Evolutionary conservation across 1,284 basidiomycete genomes (phyloP), one percentile per base, ranked within the genome.

Genomic region (Dichomitus squalens): DNA sequence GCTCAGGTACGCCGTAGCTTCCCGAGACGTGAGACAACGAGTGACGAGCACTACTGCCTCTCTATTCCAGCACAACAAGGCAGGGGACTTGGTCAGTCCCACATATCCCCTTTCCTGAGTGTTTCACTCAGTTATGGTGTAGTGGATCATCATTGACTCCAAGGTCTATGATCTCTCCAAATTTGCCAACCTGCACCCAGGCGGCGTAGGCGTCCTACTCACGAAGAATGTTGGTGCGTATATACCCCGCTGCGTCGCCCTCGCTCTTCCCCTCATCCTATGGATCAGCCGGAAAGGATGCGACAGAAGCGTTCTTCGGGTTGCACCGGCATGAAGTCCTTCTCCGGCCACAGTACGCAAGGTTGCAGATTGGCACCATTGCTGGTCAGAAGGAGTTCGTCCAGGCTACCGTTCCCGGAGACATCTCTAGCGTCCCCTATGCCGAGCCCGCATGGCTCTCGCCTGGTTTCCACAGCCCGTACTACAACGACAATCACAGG

Each of bases 311-410:
- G 0, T 98, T 98, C 82, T 98, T 92, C 64, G 88, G 92, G n/a
- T 82, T 98, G 51, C 95, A 98, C 72, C 82, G 94, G 23, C 86
- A 90, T 47, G 94, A 97, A 68, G 87, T 97, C 21, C 83, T 98
- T 12, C 77, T 85, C 33, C 87, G 88, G 57, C 90, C 92, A 0
- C 90, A 93, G 70, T 95, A 95, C 67, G 79, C 83, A 7, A 84
- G 92, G 12, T 81, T 95, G n/a, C 86, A 88, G 66, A 90, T 96
- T 55, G 94, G 93, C 27, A 84, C 77, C 44, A 80, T 98, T 52
- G 72, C 77, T 29, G 92, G 87, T n/a, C 82, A 92, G 69, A 76
- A 83, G 59, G 78, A 86, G 66, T 74, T 79, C 48, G 83, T 93
- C 69, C 80, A 80, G 58, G 73, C 86, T 1, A 83, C 80, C 4